Base-by-base conservation (phyloP, 2,329 filamentous ascomycete species). In the Biscogniauxia marginata region DNA sequence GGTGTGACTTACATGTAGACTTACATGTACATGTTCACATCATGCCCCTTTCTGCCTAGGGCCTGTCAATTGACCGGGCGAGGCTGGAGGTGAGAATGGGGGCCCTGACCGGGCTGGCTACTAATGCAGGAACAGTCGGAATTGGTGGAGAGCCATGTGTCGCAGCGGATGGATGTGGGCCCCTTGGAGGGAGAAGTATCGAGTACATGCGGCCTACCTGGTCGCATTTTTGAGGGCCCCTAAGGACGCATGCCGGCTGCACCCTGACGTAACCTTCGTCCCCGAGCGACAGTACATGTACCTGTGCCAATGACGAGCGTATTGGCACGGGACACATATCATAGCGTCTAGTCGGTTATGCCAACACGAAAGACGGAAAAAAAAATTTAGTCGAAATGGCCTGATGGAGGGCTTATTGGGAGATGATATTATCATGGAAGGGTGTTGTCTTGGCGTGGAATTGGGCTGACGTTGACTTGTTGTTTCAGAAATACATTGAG, bases 91-190 rank as follows among this genome's bases (percentile, higher is more conserved):
- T 57, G 58, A 52, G 34, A 50, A 49, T 46, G 54, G 24, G 51
- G 56, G 24, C 24, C 50, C 39, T 39, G 22, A 22, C 24, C 30
- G 24, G 47, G 46, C 46, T 54, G 56, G 50, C 44, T 52, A 52
- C 62, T 65, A 65, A 65, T 65, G 63, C 63, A 65, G 63, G 63
- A 65, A 65, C 63, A 52, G 54, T 47, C 51, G 56, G 55, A 56
- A 55, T 46, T 48, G 58, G 63, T 65, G 62, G 63, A 61, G 62
- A 64, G 58, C 63, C 63, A 65, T 64, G 62, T 65, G 63, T 55
- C 57, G 46, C 52, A 43, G 34, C 24, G 20, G 34, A 30, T 39
- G 46, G 8, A 34, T 52, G 46, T 8, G n/a, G 21, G 20, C 30
- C 43, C 8, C 16, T 22, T 24, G 39, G 20, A 19, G 22, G 9